Conservation (phyloP, 2,329 filamentous ascomycete genomes). For the Beauveria sp. region DNA sequence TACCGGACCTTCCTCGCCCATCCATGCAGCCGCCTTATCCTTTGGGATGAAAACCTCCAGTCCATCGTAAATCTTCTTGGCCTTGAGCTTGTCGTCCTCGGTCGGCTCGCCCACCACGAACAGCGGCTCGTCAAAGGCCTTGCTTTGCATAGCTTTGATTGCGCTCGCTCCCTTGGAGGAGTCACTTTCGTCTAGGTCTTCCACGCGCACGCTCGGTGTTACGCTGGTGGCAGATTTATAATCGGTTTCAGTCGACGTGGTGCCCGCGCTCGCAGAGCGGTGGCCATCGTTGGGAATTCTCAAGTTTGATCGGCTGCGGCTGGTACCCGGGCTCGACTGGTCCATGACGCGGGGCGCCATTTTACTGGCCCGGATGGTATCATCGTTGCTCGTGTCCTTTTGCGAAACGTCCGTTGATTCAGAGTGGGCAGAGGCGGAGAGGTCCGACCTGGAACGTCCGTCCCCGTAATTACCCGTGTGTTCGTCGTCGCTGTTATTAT, state of each 20-base stretch:
- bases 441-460: background rate
- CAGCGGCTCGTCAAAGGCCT: conserved; percentile 49
- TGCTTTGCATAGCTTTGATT: conserved; percentile 26
- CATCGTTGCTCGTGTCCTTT: conserved; percentile 17
- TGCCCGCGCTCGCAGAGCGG: conserved; percentile 26
- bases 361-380: conserved; percentile 22
- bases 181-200: conserved; percentile 32
- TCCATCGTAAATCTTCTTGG: conserved; percentile 76
- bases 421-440: background rate
- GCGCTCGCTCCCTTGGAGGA: conserved; percentile 17
- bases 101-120: conserved; percentile 51
- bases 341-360: conserved; percentile 17
- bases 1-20: conserved; percentile 65
- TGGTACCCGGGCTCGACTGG: conserved; percentile 26
- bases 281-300: conserved; percentile 36
- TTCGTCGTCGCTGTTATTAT: conserved; percentile 37
- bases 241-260: conserved; percentile 29
- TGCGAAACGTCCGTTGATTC: conserved; percentile 4
- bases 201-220: conserved; percentile 30
- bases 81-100: conserved; percentile 67
- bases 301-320: conserved; percentile 27
- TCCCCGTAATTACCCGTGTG: background rate
- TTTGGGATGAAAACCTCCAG: conserved; percentile 74
- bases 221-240: conserved; percentile 36
- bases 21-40: conserved; percentile 75